A percentile compares a stretch with the other conserved stretches of the same genome.
These are phyloP conservation scores for Ceratocystis eucalypticola DNA, from an alignment of 2,329 filamentous ascomycete species.

Conservation along the genomic window DNA sequence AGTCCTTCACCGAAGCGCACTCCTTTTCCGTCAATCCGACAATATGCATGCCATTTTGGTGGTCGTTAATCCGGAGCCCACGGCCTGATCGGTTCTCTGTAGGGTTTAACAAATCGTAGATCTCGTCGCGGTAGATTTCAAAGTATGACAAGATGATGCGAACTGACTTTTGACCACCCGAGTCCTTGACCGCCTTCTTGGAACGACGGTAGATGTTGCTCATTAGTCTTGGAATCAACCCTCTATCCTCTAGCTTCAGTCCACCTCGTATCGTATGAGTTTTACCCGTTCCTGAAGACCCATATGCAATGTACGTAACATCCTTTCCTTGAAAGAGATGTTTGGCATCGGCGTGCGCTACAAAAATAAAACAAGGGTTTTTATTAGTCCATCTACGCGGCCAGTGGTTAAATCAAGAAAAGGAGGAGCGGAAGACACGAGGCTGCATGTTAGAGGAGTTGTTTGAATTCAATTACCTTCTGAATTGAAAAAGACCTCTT, in stretches of 20 bases:
- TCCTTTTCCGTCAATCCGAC: slow-evolving; percentile 72
- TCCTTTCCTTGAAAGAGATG: slow-evolving; percentile 82
- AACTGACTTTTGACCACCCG: slow-evolving; percentile 54
- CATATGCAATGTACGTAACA: slow-evolving; percentile 83
- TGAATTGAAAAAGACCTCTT: slow-evolving; percentile 76
- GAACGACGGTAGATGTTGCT: slow-evolving; percentile 74
- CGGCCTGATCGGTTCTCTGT: slow-evolving; percentile 73
- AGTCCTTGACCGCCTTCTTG: slow-evolving; percentile 74
- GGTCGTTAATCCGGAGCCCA: slow-evolving; percentile 71
- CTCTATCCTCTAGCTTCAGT: slow-evolving; percentile 69
- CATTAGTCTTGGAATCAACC: slow-evolving; percentile 73
- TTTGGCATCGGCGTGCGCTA: slow-evolving; percentile 81
- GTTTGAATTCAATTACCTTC: slow-evolving; percentile 49
- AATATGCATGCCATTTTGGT: slow-evolving; percentile 74
- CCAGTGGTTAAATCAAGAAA: not conserved
- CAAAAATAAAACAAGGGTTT: not conserved
- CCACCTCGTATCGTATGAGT: slow-evolving; percentile 94
- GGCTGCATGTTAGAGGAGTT: not conserved
- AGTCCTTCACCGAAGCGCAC: slow-evolving; percentile 77
- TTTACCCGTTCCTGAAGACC: slow-evolving; percentile 85
- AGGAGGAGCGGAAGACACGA: not conserved
- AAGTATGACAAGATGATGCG: slow-evolving; percentile 76
- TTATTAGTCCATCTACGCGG: not conserved
- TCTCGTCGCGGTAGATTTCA: slow-evolving; percentile 94
- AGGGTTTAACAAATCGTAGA: slow-evolving; percentile 78